These are phyloP conservation scores for Aristolochia contorta DNA, from an alignment of 164 flowering plant species.

Conservation along the genomic window DNA sequence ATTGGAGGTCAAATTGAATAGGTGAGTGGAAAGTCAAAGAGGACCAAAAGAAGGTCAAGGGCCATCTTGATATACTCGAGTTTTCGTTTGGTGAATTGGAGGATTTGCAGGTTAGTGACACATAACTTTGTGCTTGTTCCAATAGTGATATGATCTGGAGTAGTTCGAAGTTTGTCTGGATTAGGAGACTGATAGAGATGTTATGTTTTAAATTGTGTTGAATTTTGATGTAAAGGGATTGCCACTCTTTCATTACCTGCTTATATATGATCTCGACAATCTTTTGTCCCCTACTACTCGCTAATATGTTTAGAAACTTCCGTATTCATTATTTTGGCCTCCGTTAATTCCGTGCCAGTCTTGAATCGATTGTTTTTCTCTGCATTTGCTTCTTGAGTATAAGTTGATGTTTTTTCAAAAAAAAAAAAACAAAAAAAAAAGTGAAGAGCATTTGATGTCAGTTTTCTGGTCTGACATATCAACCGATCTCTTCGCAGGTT, in stretches of 20 bases:
- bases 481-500: conserved; percentile 34
- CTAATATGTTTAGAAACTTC: too few relatives aligned
- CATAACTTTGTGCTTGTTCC: background rate
- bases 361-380: too few relatives aligned
- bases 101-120: conserved; percentile 67
- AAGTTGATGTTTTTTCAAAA: too few relatives aligned
- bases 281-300: too few relatives aligned
- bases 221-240: background rate
- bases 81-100: conserved; percentile 91
- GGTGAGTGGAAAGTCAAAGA: conserved; percentile 74
- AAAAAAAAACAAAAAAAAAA: too few relatives aligned
- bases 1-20: conserved; percentile 9
- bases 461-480: background rate
- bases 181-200: background rate
- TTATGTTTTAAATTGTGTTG: background rate
- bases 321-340: too few relatives aligned
- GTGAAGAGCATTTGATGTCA: background rate
- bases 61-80: conserved; percentile 57
- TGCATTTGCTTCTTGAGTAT: too few relatives aligned
- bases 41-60: conserved; percentile 56
- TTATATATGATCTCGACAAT: too few relatives aligned
- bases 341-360: too few relatives aligned
- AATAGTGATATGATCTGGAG: background rate
- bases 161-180: background rate
- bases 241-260: background rate